A percentile compares a stretch with the other conserved stretches of the same genome.
These are phyloP conservation scores for Fusarium beomiforme DNA, from an alignment of 2,329 filamentous ascomycete genomes.

Conservation along the genomic window DNA sequence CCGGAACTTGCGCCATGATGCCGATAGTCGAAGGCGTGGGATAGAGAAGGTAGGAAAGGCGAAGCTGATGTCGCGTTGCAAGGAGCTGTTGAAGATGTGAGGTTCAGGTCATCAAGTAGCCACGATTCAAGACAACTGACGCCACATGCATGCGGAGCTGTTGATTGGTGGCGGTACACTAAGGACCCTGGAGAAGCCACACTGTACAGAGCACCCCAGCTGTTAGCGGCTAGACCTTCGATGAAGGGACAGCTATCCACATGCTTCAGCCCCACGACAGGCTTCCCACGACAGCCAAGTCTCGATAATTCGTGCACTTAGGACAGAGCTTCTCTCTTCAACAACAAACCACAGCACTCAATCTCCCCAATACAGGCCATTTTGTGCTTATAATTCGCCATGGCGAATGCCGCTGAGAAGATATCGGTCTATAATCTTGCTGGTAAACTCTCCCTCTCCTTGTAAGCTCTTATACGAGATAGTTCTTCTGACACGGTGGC, in stretches of 20 bases:
- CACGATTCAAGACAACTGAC: conserved; percentile 28
- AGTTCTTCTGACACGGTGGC: conserved; percentile 43
- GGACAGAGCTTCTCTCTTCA: conserved; percentile 12
- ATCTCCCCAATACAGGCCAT: not conserved
- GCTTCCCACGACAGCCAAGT: conserved; percentile 17
- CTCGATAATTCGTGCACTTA: conserved; percentile 13
- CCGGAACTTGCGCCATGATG: conserved; percentile 82
- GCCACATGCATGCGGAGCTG: conserved; percentile 29
- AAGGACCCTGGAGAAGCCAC: conserved; percentile 25
- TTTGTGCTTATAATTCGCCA: conserved; percentile 28
- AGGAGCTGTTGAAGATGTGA: conserved; percentile 28
- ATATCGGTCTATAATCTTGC: conserved; percentile 75
- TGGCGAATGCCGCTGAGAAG: conserved; percentile 57
- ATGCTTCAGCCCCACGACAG: conserved; percentile 32
- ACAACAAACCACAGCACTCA: conserved; percentile 5
- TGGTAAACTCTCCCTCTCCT: conserved; percentile 53
- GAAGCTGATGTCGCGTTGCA: conserved; percentile 23
- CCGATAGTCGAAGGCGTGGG: conserved; percentile 17
- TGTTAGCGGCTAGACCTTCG: conserved; percentile 4
- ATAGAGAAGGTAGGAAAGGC: not conserved
- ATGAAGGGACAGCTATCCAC: conserved; percentile 39
- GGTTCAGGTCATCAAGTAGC: conserved; percentile 32
- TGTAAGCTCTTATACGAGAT: not conserved
- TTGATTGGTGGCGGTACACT: not conserved
- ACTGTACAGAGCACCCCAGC: not conserved